Percentiles rank a stretch among this genome's conserved stretches.
phyloP scores from a whole-genome alignment of 2,329 filamentous ascomycete genomes.

The Ophiostoma quercus region DNA sequence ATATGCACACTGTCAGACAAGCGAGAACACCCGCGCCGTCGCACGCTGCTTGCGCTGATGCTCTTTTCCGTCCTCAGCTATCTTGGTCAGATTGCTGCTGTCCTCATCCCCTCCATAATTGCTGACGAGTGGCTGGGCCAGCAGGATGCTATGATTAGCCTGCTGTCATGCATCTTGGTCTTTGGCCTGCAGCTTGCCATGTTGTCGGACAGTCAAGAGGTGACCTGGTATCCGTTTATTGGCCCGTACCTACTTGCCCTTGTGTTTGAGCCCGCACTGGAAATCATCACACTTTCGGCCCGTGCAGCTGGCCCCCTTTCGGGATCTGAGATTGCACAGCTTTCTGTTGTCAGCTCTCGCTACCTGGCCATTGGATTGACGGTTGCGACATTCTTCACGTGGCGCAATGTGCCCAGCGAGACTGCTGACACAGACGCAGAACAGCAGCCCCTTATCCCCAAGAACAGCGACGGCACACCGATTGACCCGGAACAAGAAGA shows the following conservation, averaged over 20 bases:
- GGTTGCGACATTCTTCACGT: slow-evolving; percentile 34
- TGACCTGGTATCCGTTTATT: slow-evolving; percentile 59
- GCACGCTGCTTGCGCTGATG: slow-evolving; percentile 42
- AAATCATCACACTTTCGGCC: slow-evolving; percentile 30
- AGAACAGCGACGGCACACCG: slow-evolving; percentile 32
- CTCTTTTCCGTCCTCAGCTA: slow-evolving; percentile 44
- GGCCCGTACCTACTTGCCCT: slow-evolving; percentile 58
- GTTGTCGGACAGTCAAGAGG: slow-evolving; percentile 46
- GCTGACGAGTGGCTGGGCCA: slow-evolving; percentile 40
- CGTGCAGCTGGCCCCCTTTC: slow-evolving; percentile 20
- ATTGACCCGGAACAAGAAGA: slow-evolving; percentile 19
- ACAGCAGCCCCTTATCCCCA: slow-evolving; percentile 52
- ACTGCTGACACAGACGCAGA: slow-evolving; percentile 32
- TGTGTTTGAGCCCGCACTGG: slow-evolving; percentile 48
- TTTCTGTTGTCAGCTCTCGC: slow-evolving; percentile 34
- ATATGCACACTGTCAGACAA: slow-evolving; percentile 45
- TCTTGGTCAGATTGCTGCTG: slow-evolving; percentile 41
- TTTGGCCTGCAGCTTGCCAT: slow-evolving; percentile 57
- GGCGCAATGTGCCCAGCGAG: slow-evolving; percentile 25
- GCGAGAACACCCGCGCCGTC: slow-evolving; percentile 39
- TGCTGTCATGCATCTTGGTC: slow-evolving; percentile 57
- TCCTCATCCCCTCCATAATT: slow-evolving; percentile 37
- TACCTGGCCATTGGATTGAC: slow-evolving; percentile 36
- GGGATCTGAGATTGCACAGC: slow-evolving; percentile 31
- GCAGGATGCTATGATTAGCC: slow-evolving; percentile 50